Evolutionary conservation across 1,139 yeast genomes (phyloP).

Genomic region (Petasospora fabianii): DNA sequence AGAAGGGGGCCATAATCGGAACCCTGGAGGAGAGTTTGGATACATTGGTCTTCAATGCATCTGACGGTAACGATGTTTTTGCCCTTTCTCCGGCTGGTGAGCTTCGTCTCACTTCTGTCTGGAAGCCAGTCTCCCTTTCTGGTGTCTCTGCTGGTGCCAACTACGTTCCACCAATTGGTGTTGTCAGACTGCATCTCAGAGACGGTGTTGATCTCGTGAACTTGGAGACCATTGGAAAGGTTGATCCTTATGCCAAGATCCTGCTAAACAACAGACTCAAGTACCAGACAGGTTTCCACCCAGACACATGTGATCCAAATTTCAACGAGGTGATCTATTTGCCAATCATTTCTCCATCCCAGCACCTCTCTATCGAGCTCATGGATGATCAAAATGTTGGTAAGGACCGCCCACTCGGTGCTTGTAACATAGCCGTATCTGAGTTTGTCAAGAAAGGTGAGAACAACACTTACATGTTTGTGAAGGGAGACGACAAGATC

Average conservation of each 20-base stretch:
- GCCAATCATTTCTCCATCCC: constrained; percentile 61
- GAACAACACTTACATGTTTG: constrained; percentile 44
- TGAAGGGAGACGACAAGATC: constrained; percentile 44
- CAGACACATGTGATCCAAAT: constrained; percentile 52
- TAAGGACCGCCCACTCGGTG: constrained; percentile 62
- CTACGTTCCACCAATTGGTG: constrained; percentile 61
- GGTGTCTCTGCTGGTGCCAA: constrained; percentile 44
- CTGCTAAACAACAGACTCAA: constrained; percentile 53
- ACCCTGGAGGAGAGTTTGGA: constrained; percentile 52
- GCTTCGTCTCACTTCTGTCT: constrained; percentile 50
- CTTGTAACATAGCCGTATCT: constrained; percentile 46
- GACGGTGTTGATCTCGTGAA: constrained; percentile 54
- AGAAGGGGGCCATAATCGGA: constrained; percentile 47
- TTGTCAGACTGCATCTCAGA: constrained; percentile 55
- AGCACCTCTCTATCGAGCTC: constrained; percentile 52
- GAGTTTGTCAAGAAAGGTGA: constrained; percentile 48
- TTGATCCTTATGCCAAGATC: constrained; percentile 69
- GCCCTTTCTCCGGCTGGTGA: constrained; percentile 48
- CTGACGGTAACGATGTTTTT: constrained; percentile 47
- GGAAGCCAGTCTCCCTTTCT: constrained; percentile 69
- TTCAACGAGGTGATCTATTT: constrained; percentile 58
- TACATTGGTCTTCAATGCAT: constrained; percentile 49
- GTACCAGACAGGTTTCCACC: constrained; percentile 52
- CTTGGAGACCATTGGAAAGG: constrained; percentile 61
- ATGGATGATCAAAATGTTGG: constrained; percentile 65